Evolutionary conservation across 352 stramenopile genomes (phyloP), one percentile per base, ranked within the genome.

Genomic region (Blastocystis sp.): DNA sequence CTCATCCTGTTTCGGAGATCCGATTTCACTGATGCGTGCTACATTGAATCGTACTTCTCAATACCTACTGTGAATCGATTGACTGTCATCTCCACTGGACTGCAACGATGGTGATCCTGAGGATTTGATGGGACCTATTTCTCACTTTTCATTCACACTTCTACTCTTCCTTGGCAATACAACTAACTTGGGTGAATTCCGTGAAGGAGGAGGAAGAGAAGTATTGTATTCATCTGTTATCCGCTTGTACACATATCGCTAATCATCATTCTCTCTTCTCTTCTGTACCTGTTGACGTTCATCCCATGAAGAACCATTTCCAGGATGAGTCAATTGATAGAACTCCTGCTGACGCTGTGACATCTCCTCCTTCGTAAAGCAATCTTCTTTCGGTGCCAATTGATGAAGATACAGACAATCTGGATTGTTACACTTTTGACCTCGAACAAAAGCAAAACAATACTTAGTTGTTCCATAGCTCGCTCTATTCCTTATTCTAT

Each of bases 381-480:
- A 95, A 89, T 96, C 93, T 63, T 95, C 93, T 63, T 95, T 91
- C 56, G 96, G 92, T 16, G 93, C 94, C 7, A 97, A 90, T 57
- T 95, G 93, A 89, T 97, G 94, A 46, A 97, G 89, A 88, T 97
- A 97, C 6, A 97, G 89, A 88, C 94, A 97, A 42, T 97, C 94
- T 0, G 93, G 91, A 87, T 97, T 97, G 89, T 93, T 96, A 88
- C 94, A 97, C 66, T 91, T 88, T 63, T 95, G 91, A 86, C 93
- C 94, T 4, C 93, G 91, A 43, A 97, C 88, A 86, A 97, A 97
- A 80, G 93, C 94, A 89, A 97, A 96, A 90, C 94, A 97, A 88
- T 97, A 97, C 90, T 97, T 97, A 78, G 93, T 97, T 16, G 94
- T 97, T 19, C 94, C 94, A 89, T 96, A 97, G 32, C 92, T 95